phyloP scores from a whole-genome alignment of 1,139 yeast genomes.

The Hanseniaspora uvarum region DNA sequence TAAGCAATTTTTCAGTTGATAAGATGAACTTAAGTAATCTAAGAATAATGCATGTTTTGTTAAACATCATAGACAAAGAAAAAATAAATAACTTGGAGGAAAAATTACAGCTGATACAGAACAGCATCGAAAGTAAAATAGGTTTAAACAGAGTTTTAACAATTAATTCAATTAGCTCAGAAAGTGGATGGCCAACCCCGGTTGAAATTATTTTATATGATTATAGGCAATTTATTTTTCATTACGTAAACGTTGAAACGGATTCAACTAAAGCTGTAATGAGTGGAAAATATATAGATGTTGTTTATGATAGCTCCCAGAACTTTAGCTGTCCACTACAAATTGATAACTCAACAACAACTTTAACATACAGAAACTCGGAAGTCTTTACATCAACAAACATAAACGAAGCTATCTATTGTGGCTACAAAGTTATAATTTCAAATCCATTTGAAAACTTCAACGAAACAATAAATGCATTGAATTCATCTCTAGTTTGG shows the following conservation, averaged over 20 bases:
- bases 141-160: background rate
- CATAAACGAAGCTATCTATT: constrained; percentile 35
- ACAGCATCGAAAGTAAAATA: background rate
- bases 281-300: constrained; percentile 20
- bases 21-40: constrained; percentile 19
- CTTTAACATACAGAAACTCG: constrained; percentile 34
- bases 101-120: background rate
- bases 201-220: constrained; percentile 13
- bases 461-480: constrained; percentile 27
- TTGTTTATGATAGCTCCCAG: constrained; percentile 22
- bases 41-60: constrained; percentile 19
- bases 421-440: constrained; percentile 57
- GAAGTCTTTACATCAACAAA: constrained; percentile 32
- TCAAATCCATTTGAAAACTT: constrained; percentile 26
- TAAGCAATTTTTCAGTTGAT: constrained; percentile 36
- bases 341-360: constrained; percentile 20
- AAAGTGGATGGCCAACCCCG: constrained; percentile 9
- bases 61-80: constrained; percentile 1
- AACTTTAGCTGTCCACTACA: constrained; percentile 24
- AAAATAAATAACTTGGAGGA: background rate
- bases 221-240: constrained; percentile 7
- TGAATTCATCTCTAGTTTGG: constrained; percentile 45
- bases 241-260: constrained; percentile 2
- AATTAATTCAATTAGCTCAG: background rate
- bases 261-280: constrained; percentile 21